Percentiles rank a stretch among this genome's conserved stretches.
Conservation (phyloP, 805 yeast genomes). For the Clavispora asparagi region DNA sequence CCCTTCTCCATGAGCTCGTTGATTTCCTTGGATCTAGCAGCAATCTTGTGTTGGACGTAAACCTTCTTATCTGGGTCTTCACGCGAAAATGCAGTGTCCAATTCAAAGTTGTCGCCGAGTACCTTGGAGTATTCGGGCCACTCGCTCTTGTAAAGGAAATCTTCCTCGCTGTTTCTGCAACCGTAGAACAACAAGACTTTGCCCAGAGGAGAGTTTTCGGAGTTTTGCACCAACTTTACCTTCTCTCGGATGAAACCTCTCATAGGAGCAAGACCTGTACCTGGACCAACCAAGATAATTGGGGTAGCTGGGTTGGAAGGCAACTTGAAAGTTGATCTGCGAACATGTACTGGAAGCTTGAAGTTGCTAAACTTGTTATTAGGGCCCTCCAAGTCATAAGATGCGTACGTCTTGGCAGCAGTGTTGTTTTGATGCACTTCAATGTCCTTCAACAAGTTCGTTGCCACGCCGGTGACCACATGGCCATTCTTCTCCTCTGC, state of each 20-base stretch:
- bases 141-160: constrained; percentile 81
- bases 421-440: constrained; percentile 50
- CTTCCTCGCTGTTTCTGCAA: constrained; percentile 73
- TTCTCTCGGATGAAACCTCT: constrained; percentile 92
- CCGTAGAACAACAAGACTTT: constrained; percentile 79
- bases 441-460: constrained; percentile 77
- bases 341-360: constrained; percentile 84
- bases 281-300: constrained; percentile 92
- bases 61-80: constrained; percentile 50
- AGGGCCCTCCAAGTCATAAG: constrained; percentile 82
- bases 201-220: constrained; percentile 44
- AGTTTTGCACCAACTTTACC: constrained; percentile 42
- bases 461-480: constrained; percentile 78
- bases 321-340: constrained; percentile 91
- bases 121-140: constrained; percentile 71
- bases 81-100: constrained; percentile 85
- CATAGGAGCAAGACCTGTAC: constrained; percentile 98
- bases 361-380: constrained; percentile 47
- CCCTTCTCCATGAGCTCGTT: constrained; percentile 56
- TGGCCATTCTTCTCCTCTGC: constrained; percentile 34
- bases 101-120: constrained; percentile 59
- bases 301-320: constrained; percentile 84
- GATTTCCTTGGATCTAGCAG: constrained; percentile 48
- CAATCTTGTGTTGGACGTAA: constrained; percentile 80
- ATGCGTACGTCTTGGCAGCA: constrained; percentile 39